Conservation (phyloP, 2,329 filamentous ascomycete species). For the Pseudodiploospora longispora region DNA sequence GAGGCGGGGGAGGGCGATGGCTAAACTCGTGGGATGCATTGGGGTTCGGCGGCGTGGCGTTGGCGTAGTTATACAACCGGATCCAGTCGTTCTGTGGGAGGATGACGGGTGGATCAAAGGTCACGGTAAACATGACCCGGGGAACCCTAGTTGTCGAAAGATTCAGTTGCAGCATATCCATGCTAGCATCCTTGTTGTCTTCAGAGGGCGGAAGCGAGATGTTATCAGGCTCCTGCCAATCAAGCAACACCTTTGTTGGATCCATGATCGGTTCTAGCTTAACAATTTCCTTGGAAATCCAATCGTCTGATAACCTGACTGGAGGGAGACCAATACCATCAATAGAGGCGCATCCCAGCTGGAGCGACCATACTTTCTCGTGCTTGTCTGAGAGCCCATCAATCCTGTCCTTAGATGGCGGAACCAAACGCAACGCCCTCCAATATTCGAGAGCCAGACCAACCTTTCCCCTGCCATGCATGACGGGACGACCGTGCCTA, state of each 20-base stretch:
- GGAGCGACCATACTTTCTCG: constrained; percentile 55
- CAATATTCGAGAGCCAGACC: constrained; percentile 73
- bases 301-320: constrained; percentile 63
- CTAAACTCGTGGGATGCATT: constrained; percentile 24
- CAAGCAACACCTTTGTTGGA: constrained; percentile 40
- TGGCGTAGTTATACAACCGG: constrained; percentile 52
- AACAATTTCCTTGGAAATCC: constrained; percentile 62
- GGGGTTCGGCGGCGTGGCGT: constrained; percentile 32
- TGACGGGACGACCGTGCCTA: constrained; percentile 60
- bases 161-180: constrained; percentile 44
- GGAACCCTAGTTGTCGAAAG: constrained; percentile 47
- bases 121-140: constrained; percentile 66
- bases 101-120: constrained; percentile 65
- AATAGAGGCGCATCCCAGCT: constrained; percentile 54
- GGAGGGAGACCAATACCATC: constrained; percentile 43
- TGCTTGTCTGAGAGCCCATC: constrained; percentile 29
- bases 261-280: constrained; percentile 41
- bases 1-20: constrained; percentile 16
- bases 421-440: constrained; percentile 52
- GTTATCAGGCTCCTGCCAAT: constrained; percentile 67
- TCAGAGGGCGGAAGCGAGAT: constrained; percentile 45
- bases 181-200: constrained; percentile 39
- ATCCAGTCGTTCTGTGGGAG: constrained; percentile 58
- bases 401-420: constrained; percentile 25
- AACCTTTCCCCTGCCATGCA: constrained; percentile 60